These are phyloP conservation scores for Penicillium goetzii DNA, from an alignment of 495 filamentous ascomycete species.

Conservation along the genomic window DNA sequence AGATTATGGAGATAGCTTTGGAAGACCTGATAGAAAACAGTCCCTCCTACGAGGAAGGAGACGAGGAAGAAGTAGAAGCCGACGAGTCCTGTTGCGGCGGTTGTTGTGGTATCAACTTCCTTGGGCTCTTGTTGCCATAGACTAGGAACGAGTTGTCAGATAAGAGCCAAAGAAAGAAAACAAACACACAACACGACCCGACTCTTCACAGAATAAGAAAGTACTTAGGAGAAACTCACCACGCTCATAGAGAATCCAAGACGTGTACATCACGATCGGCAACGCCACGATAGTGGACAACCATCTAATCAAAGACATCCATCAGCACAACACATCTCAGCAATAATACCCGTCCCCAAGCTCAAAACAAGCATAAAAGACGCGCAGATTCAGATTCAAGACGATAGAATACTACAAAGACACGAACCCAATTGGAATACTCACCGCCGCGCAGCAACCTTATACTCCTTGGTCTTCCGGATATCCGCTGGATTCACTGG, in stretches of 20 bases:
- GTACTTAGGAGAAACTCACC: conserved; percentile 19
- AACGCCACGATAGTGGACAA: conserved; percentile 57
- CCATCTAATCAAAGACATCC: conserved; percentile 37
- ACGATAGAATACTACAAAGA: neutral
- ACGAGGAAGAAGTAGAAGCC: neutral
- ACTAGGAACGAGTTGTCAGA: conserved; percentile 11
- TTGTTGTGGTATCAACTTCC: conserved; percentile 11
- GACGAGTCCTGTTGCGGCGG: neutral
- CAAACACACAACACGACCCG: neutral
- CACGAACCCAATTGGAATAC: neutral
- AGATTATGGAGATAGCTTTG: neutral
- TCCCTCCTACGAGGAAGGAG: neutral
- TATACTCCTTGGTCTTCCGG: conserved; percentile 37
- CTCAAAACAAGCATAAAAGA: neutral
- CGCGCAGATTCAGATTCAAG: neutral
- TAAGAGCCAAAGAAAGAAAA: neutral
- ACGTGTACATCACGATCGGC: conserved; percentile 52
- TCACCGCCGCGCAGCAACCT: conserved; percentile 33
- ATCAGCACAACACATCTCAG: conserved; percentile 4
- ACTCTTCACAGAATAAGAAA: neutral
- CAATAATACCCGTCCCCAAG: neutral
- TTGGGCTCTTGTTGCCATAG: conserved; percentile 25
- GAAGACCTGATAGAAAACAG: neutral
- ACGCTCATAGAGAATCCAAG: conserved; percentile 33
- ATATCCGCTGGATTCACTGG: conserved; percentile 28